These are phyloP conservation scores for Turritis glabra DNA, from an alignment of 345 rosid genomes.

Conservation along the genomic window DNA sequence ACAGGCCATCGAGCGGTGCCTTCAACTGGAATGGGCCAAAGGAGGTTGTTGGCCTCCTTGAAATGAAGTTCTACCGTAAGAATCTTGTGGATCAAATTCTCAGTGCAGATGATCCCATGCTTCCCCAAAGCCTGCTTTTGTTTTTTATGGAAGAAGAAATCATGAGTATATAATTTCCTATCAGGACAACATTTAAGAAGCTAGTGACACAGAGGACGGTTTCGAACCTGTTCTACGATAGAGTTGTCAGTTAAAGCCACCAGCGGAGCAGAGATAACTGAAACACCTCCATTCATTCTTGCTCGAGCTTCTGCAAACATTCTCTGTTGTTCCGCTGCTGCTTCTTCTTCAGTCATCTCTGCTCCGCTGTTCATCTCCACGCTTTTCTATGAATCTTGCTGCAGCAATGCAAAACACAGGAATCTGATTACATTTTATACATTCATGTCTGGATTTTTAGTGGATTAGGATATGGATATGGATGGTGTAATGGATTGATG, in stretches of 20 bases:
- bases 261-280: too few species aligned
- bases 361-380: constrained; percentile 86
- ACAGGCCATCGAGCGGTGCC: constrained; percentile 82
- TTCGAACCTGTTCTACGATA: constrained; percentile 66
- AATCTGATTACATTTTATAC: background rate
- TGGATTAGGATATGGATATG: background rate
- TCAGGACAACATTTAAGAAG: background rate
- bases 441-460: background rate
- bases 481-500: constrained; percentile 30
- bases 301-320: constrained; percentile 99
- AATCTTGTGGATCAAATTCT: constrained; percentile 86
- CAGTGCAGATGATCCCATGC: constrained; percentile 69
- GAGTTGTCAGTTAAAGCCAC: constrained; percentile 78
- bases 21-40: constrained; percentile 96
- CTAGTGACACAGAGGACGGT: background rate
- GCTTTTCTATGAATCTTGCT: constrained; percentile 92
- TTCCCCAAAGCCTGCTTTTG: constrained; percentile 69
- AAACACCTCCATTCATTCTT: constrained; percentile 88
- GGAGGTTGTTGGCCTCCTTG: constrained; percentile 87
- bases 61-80: constrained; percentile 90
- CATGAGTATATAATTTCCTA: background rate
- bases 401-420: constrained; percentile 35
- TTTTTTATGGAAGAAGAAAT: background rate
- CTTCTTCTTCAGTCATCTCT: constrained; percentile 97
- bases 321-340: constrained; percentile 97